A percentile compares a stretch with the other conserved stretches of the same genome.
Evolutionary conservation across 495 filamentous ascomycete species (phyloP).

Genomic region (Annulohypoxylon stygium): DNA sequence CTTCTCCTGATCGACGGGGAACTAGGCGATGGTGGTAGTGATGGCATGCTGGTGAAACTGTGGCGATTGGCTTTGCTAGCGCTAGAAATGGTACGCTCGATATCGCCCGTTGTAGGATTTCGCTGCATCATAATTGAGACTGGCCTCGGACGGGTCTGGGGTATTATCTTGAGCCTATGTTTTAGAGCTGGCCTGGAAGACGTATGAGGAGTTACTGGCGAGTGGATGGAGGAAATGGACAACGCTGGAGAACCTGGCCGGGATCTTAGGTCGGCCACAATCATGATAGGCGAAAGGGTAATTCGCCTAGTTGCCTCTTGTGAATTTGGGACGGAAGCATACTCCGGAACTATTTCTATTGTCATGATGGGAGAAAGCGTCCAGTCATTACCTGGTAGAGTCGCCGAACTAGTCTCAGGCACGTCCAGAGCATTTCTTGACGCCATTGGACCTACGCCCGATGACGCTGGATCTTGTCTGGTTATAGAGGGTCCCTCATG

Average conservation of each 20-base stretch:
- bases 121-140: conserved; percentile 38
- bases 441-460: not conserved
- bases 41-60: conserved; percentile 43
- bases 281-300: conserved; percentile 43
- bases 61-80: conserved; percentile 34
- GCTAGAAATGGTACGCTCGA: conserved; percentile 31
- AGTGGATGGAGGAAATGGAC: conserved; percentile 1
- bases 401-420: not conserved
- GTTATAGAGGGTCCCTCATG: not conserved
- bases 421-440: not conserved
- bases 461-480: not conserved
- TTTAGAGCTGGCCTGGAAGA: conserved; percentile 10
- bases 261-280: conserved; percentile 40
- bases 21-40: conserved; percentile 37
- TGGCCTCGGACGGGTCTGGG: conserved; percentile 35
- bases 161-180: conserved; percentile 36
- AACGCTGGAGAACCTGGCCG: conserved; percentile 8
- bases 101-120: conserved; percentile 35
- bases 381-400: not conserved
- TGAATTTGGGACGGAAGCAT: not conserved
- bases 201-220: not conserved
- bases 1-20: conserved; percentile 20
- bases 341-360: not conserved
- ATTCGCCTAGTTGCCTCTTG: not conserved
- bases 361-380: conserved; percentile 22